Evolutionary conservation across 768 basidiomycete species (phyloP), one percentile per base, ranked within the genome.

Genomic region (Lactifluus subvellereus): DNA sequence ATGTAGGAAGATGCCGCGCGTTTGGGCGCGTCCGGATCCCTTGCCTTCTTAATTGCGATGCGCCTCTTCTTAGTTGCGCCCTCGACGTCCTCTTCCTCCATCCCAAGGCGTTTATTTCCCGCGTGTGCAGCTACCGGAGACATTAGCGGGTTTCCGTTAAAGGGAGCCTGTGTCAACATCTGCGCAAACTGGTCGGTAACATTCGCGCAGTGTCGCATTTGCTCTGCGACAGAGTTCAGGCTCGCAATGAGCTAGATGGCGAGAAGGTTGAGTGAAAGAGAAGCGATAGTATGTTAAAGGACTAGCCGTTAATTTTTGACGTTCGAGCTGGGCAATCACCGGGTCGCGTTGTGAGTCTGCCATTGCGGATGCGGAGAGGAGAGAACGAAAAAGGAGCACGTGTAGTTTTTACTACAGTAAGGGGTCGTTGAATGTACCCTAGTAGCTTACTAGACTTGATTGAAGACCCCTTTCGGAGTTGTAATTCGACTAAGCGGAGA

Each of bases 21-120:
- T 73, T 95, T 97, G 37, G 96, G 96, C 61, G 94, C 94, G 74
- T 94, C 89, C 20, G 94, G 94, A 70, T 98, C 95, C 74, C 87
- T 86, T 45, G 70, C 79, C 69, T 88, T 87, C 75, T 87, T 93
- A 77, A 68, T 77, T 77, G 42, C 27, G 30, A 43, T 50, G 66
- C 84, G 81, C 72, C 82, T 79, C 72, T 84, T 88, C 71, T 79
- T 78, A 54, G 74, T 71, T 33, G 56, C 66, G 11, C 64, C 71
- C 43, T 74, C 74, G 4, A 67, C 67, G 22, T 57, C 66, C 7
- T 72, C 71, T 3, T 63, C 66, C 5, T 66, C 68, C 18, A 61
- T 49, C 20, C 57, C 61, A 70, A 84, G 87, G 70, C 84, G 83
- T 72, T 89, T 89, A 64, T 77, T 51, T 45, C 63, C 49, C n/a